Conservation (phyloP, 2,329 filamentous ascomycete genomes). For the Xylariaceae sp. region DNA sequence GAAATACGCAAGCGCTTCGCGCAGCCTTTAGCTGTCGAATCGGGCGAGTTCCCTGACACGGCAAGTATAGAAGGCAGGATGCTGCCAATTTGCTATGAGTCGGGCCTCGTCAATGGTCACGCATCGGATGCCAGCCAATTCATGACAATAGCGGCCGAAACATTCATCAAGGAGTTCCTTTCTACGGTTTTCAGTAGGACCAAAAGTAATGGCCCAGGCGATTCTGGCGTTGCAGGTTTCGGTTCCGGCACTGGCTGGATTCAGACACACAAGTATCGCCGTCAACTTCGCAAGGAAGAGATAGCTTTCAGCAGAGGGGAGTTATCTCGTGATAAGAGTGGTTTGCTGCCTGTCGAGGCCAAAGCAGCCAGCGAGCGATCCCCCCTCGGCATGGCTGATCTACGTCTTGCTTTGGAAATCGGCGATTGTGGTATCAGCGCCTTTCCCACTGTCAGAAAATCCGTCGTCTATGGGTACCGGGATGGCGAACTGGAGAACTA, state of each 20-base stretch:
- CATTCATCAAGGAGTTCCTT: constrained; percentile 63
- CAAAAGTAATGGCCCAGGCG: constrained; percentile 60
- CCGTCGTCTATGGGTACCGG: constrained; percentile 65
- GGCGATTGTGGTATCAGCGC: constrained; percentile 71
- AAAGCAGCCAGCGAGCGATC: constrained; percentile 69
- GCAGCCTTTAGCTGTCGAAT: constrained; percentile 61
- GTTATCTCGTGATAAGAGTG: constrained; percentile 67
- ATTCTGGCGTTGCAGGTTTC: constrained; percentile 57
- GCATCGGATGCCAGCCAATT: constrained; percentile 57
- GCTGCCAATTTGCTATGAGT: constrained; percentile 65
- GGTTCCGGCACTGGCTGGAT: constrained; percentile 67
- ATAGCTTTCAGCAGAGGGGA: constrained; percentile 69
- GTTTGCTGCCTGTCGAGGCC: constrained; percentile 75
- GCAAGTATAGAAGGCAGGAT: constrained; percentile 59
- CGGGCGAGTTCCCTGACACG: constrained; percentile 66
- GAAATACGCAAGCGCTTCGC: constrained; percentile 64
- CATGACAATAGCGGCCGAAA: constrained; percentile 62
- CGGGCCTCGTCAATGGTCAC: constrained; percentile 57
- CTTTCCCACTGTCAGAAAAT: constrained; percentile 70
- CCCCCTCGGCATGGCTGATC: constrained; percentile 71
- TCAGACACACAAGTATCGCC: constrained; percentile 73
- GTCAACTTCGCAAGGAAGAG: constrained; percentile 73
- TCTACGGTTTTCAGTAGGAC: constrained; percentile 61
- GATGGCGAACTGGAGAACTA: constrained; percentile 72
- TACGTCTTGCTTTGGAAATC: constrained; percentile 71